Conservation (phyloP, 306 rosid genomes). For the Acacia confusa region DNA sequence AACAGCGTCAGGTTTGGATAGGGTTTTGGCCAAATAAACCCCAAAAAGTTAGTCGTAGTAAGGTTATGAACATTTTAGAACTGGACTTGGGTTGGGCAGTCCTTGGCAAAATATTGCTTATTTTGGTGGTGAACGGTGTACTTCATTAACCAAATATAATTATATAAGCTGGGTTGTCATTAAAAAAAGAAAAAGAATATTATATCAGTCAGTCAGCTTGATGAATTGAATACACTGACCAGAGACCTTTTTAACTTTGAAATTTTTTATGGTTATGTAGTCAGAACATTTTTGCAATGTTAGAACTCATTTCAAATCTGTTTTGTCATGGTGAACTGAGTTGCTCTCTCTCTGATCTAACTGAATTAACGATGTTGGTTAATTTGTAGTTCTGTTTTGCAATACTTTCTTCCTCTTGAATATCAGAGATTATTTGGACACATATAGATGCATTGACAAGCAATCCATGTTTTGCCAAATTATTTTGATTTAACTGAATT, state of each 20-base stretch:
- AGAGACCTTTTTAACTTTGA: not conserved
- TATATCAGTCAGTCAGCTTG: not conserved
- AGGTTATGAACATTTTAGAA: not conserved
- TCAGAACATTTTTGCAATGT: not conserved
- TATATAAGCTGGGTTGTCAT: not conserved
- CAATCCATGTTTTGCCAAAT: conserved; percentile 2
- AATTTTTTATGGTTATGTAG: not conserved
- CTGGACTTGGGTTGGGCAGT: not conserved
- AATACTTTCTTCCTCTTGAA: not conserved
- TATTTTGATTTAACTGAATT: conserved; percentile 16
- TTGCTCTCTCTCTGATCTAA: not conserved
- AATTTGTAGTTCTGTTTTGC: not conserved
- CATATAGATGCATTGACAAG: not conserved
- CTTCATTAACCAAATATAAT: not conserved
- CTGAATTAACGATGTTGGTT: not conserved
- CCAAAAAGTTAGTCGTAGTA: not conserved
- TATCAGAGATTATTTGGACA: not conserved
- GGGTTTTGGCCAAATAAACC: not conserved
- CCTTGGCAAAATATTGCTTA: not conserved
- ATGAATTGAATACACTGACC: not conserved
- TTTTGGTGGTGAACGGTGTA: not conserved
- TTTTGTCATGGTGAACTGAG: not conserved
- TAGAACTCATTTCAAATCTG: not conserved
- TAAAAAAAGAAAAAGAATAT: not conserved
- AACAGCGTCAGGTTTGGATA: not conserved